Percentiles rank a stretch among this genome's conserved stretches.
phyloP scores from a whole-genome alignment of 2,329 filamentous ascomycete genomes.

The Monosporascus sp. region DNA sequence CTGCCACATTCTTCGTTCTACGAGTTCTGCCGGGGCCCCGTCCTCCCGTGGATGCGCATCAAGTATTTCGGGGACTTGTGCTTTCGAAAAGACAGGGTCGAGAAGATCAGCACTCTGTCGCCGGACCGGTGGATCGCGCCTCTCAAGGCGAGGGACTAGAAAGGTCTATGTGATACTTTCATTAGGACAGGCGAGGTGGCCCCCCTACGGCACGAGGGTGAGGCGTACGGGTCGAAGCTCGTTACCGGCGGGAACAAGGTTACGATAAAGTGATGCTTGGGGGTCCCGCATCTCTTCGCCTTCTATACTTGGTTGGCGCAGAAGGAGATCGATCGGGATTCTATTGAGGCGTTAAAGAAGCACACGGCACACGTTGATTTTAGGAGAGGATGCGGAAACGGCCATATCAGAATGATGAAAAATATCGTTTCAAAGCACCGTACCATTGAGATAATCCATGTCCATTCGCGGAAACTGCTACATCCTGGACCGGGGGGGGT shows the following conservation, averaged over 20 bases:
- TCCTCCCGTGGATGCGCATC: constrained; percentile 30
- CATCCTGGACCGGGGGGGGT: background rate
- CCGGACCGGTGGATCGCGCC: constrained; percentile 31
- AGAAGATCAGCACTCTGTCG: constrained; percentile 20
- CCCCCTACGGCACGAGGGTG: constrained; percentile 43
- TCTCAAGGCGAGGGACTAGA: constrained; percentile 26
- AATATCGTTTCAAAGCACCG: background rate
- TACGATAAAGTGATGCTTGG: constrained; percentile 38
- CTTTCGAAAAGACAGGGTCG: constrained; percentile 21
- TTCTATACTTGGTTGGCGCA: constrained; percentile 15
- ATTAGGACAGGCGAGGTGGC: constrained; percentile 32
- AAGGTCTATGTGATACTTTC: constrained; percentile 27
- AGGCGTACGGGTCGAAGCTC: constrained; percentile 38
- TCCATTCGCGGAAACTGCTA: background rate
- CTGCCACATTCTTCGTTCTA: constrained; percentile 30
- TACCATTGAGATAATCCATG: background rate
- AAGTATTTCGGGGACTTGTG: constrained; percentile 25
- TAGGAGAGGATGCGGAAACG: background rate
- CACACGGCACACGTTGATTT: constrained; percentile 17
- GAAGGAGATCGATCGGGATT: constrained; percentile 30
- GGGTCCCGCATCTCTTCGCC: constrained; percentile 46
- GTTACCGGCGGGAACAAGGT: constrained; percentile 40
- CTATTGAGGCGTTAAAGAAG: constrained; percentile 24
- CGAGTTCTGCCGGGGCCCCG: constrained; percentile 28
- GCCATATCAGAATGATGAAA: background rate